These are phyloP conservation scores for Aspergillus incahuasiensis DNA, from an alignment of 495 filamentous ascomycete genomes.

Conservation along the genomic window DNA sequence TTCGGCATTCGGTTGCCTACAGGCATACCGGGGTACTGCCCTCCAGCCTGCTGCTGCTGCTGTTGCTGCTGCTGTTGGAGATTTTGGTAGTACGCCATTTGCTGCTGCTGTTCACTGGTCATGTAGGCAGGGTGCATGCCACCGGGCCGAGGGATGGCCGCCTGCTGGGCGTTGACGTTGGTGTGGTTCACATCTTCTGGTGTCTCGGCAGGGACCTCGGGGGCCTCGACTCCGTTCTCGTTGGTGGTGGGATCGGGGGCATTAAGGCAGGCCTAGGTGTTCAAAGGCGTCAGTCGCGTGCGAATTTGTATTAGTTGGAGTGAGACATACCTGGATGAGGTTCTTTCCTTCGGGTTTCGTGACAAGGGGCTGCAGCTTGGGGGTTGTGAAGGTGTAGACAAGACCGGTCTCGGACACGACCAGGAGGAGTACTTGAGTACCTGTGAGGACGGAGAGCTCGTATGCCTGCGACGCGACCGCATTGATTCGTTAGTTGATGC, in stretches of 20 bases:
- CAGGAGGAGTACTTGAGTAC: conserved; percentile 93
- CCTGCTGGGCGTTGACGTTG: conserved; percentile 49
- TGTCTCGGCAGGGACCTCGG: conserved; percentile 52
- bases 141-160: conserved; percentile 45
- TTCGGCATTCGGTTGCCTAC: conserved; percentile 52
- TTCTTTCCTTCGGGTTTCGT: conserved; percentile 99
- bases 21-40: conserved; percentile 53
- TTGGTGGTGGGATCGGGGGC: conserved; percentile 89
- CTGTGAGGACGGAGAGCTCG: conserved; percentile 94
- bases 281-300: conserved; percentile 1
- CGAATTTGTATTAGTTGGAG: background rate
- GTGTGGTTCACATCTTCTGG: conserved; percentile 52
- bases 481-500: conserved; percentile 14
- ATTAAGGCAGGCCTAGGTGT: conserved; percentile 84
- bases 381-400: conserved; percentile 99
- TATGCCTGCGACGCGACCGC: conserved; percentile 66
- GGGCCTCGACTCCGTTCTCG: conserved; percentile 81
- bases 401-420: conserved; percentile 98
- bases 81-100: conserved; percentile 55
- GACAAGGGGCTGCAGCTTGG: conserved; percentile 96
- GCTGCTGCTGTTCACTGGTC: conserved; percentile 54
- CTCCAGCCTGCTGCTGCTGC: conserved; percentile 52
- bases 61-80: conserved; percentile 54
- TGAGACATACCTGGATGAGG: conserved; percentile 80
- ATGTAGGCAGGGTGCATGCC: conserved; percentile 51